Percentiles rank a stretch among this genome's conserved stretches.
Evolutionary conservation across 139 green algal species (phyloP).

Genomic region (Cymbomonas tetramitiformis): DNA sequence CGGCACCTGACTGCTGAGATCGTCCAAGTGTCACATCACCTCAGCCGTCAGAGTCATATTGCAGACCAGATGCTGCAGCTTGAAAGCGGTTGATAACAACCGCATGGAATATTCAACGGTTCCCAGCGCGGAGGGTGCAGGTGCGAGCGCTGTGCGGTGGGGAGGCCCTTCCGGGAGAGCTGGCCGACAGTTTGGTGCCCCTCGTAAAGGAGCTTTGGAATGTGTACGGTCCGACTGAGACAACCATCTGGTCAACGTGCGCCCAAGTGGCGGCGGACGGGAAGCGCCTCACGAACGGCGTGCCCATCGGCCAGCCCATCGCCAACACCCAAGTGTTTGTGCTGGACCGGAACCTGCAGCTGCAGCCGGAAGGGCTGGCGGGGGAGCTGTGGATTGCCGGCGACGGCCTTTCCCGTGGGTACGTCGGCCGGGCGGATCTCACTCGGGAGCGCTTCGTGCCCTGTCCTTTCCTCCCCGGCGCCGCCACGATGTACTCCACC

Average conservation of each 20-base stretch:
- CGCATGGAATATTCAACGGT: too few species aligned
- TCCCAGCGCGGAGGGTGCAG: too few species aligned
- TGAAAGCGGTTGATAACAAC: too few species aligned
- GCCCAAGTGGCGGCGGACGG: neutral
- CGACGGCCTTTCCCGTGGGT: slow-evolving; percentile 9
- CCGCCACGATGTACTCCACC: slow-evolving; percentile 15
- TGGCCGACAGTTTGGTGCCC: neutral
- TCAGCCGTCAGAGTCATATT: too few species aligned
- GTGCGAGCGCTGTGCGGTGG: slow-evolving; percentile 12
- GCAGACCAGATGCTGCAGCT: too few species aligned
- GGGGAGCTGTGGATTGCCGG: slow-evolving; percentile 22
- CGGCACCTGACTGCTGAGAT: too few species aligned
- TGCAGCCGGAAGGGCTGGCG: slow-evolving; percentile 2
- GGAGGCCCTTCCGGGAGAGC: slow-evolving; percentile 13
- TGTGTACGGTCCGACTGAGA: slow-evolving; percentile 20
- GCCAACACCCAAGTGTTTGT: slow-evolving; percentile 22
- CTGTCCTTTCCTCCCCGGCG: neutral
- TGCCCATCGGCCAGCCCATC: slow-evolving; percentile 16
- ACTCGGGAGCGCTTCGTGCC: slow-evolving; percentile 9
- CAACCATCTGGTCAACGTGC: slow-evolving; percentile 15
- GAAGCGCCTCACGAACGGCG: neutral
- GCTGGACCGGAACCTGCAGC: slow-evolving; percentile 4
- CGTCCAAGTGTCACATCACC: too few species aligned
- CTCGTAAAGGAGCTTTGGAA: slow-evolving; percentile 9
- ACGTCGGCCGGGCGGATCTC: slow-evolving; percentile 4